Percentiles rank a stretch among this genome's conserved stretches.
phyloP scores from a whole-genome alignment of 345 rosid species.

The Citrus maxima region DNA sequence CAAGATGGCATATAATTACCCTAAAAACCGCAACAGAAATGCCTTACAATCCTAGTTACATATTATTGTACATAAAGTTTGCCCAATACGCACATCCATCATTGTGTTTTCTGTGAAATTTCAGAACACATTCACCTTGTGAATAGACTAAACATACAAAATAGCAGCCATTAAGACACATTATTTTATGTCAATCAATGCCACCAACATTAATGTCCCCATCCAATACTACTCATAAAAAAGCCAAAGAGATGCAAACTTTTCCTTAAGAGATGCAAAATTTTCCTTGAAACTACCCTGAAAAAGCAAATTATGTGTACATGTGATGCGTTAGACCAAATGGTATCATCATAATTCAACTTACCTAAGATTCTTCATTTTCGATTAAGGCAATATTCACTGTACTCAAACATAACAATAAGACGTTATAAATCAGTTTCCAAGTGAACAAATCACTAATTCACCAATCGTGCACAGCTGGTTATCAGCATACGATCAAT shows the following conservation, averaged over 20 bases:
- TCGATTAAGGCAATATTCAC: background rate
- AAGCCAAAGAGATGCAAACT: background rate
- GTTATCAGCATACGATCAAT: background rate
- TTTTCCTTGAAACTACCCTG: background rate
- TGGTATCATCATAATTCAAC: background rate
- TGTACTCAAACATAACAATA: background rate
- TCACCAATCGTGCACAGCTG: too few species aligned
- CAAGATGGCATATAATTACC: conserved; percentile 34
- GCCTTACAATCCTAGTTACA: conserved; percentile 1
- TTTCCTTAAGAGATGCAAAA: background rate
- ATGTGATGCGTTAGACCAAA: background rate
- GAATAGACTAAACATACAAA: background rate
- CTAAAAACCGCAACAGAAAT: conserved; percentile 31
- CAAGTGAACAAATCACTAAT: background rate
- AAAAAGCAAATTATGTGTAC: background rate
- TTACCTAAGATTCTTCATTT: background rate
- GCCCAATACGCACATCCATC: background rate
- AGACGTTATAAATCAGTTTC: background rate
- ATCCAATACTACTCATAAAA: background rate
- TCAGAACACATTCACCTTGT: background rate
- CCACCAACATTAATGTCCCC: background rate
- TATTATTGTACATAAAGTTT: background rate
- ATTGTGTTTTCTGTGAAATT: background rate
- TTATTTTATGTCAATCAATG: background rate
- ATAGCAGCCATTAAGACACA: background rate